Evolutionary conservation across 176 grass and related monocot genomes (phyloP).

Genomic region (Lolium multiflorum): DNA sequence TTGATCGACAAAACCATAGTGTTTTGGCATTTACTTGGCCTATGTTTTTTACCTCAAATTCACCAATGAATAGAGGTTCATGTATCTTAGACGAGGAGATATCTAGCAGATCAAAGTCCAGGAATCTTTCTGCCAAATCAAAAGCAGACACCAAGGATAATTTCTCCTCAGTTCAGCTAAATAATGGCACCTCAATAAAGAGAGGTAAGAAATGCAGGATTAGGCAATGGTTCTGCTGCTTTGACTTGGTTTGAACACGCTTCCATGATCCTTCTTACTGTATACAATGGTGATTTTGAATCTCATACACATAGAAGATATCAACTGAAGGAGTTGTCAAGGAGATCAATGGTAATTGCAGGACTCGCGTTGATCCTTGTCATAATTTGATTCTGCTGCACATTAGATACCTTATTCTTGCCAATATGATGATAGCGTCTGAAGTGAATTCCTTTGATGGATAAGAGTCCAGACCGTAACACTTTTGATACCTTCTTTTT

Average conservation of each 20-base stretch:
- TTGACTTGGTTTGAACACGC: background rate
- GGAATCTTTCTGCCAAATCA: too few species aligned
- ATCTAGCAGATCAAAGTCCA: too few species aligned
- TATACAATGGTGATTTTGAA: slow-evolving; percentile 29
- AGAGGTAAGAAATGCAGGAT: slow-evolving; percentile 7
- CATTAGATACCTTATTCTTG: background rate
- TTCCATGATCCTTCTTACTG: background rate
- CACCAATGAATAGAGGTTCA: too few species aligned
- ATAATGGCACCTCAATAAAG: too few species aligned
- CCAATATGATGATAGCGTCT: slow-evolving; percentile 58
- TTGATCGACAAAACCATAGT: too few species aligned
- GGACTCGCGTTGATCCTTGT: too few species aligned
- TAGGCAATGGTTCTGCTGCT: background rate
- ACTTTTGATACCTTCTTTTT: too few species aligned
- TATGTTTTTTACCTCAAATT: too few species aligned
- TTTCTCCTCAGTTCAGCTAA: too few species aligned
- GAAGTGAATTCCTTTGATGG: slow-evolving; percentile 99
- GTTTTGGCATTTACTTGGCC: too few species aligned
- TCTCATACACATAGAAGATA: background rate
- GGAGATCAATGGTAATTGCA: background rate
- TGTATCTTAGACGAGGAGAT: too few species aligned
- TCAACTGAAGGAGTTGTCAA: slow-evolving; percentile 29
- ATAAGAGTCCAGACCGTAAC: slow-evolving; percentile 97
- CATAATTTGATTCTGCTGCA: slow-evolving; percentile 12
- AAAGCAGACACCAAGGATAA: too few species aligned